phyloP scores from a whole-genome alignment of 75 land plant genomes.

The Pinus taeda region DNA sequence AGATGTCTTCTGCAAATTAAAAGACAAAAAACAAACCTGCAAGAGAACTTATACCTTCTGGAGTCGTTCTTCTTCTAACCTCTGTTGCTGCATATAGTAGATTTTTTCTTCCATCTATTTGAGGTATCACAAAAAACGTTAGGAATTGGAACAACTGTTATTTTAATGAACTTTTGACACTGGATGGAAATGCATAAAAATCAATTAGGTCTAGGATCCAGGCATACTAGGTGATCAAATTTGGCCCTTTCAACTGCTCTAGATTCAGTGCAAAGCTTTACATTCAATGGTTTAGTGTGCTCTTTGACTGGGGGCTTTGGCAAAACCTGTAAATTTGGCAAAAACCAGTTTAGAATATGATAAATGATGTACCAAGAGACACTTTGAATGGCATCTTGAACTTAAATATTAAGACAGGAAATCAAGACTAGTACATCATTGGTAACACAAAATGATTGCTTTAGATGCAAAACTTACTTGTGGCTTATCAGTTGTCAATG shows the following conservation, averaged over 20 bases:
- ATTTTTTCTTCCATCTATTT: constrained; percentile 61
- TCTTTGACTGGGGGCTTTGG: constrained; percentile 36
- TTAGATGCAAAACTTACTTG: constrained; percentile 11
- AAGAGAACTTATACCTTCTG: constrained; percentile 37
- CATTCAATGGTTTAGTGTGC: constrained; percentile 29
- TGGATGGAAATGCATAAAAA: background rate
- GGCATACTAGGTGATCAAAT: constrained; percentile 40
- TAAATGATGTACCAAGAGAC: no score
- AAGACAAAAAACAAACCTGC: no score
- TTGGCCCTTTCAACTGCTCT: constrained; percentile 38
- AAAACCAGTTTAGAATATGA: no score
- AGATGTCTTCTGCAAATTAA: background rate
- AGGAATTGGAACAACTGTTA: background rate
- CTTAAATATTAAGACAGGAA: background rate
- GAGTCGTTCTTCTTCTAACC: constrained; percentile 46
- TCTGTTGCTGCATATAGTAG: constrained; percentile 37
- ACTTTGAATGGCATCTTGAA: background rate
- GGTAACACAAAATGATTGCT: background rate
- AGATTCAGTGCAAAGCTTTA: constrained; percentile 21
- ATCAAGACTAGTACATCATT: background rate
- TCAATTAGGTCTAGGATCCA: background rate
- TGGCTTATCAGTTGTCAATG: constrained; percentile 57
- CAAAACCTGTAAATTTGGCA: constrained; percentile 18
- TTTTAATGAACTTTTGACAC: background rate
- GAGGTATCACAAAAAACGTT: background rate